Evolutionary conservation across 495 filamentous ascomycete species (phyloP).

Genomic region (Pseudoneurospora amorphoporcata): DNA sequence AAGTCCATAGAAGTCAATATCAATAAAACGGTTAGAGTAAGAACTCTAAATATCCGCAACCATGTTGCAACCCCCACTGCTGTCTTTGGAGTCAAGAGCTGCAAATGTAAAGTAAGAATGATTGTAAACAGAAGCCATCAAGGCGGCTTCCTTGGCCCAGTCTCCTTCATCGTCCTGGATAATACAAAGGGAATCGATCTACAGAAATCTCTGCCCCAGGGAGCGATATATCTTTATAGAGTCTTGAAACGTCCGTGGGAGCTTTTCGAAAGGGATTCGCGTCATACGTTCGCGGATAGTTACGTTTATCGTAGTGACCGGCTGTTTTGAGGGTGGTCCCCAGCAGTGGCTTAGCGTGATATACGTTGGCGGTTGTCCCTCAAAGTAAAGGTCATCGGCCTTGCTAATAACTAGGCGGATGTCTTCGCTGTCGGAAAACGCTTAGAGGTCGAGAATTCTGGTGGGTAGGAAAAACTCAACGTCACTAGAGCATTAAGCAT

Average conservation of each 20-base stretch:
- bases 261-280: neutral
- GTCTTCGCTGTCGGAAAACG: neutral
- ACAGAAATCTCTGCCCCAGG: neutral
- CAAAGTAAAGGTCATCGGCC: neutral
- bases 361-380: neutral
- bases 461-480: neutral
- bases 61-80: neutral
- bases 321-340: neutral
- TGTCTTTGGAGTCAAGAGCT: neutral
- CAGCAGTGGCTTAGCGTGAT: neutral
- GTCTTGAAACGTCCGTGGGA: neutral
- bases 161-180: neutral
- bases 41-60: neutral
- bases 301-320: neutral
- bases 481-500: neutral
- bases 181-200: no score
- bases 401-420: neutral
- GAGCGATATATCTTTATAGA: neutral
- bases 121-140: neutral
- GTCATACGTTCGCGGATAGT: neutral
- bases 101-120: neutral
- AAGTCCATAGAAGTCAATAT: neutral
- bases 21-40: no score
- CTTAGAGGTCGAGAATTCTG: neutral
- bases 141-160: neutral